phyloP scores from a whole-genome alignment of 352 stramenopile genomes.

The Globisporangium yorkense region DNA sequence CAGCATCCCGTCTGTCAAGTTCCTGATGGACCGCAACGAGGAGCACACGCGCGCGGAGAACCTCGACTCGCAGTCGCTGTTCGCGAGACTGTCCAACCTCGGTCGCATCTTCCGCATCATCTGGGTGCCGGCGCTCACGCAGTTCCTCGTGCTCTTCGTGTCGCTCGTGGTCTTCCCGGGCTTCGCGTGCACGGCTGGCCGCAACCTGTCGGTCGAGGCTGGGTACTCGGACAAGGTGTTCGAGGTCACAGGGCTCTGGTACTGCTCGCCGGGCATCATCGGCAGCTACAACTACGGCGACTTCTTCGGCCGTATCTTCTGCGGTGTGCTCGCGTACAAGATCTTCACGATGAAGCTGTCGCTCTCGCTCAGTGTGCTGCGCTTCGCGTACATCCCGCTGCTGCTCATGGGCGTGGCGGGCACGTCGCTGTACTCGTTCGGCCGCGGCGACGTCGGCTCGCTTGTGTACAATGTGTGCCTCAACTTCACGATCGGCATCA shows the following conservation, averaged over 20 bases:
- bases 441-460: conserved; percentile 18
- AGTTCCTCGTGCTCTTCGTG: conserved; percentile 68
- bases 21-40: conserved; percentile 48
- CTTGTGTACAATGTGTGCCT: conserved; percentile 43
- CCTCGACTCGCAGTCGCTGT: conserved; percentile 19
- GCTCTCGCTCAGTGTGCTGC: conserved; percentile 31
- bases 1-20: conserved; percentile 40
- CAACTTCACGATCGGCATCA: conserved; percentile 48
- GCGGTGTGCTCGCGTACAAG: conserved; percentile 41
- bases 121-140: conserved; percentile 35
- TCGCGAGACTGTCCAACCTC: conserved; percentile 31
- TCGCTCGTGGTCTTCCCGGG: conserved; percentile 52
- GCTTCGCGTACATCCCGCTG: conserved; percentile 49
- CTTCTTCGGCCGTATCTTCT: conserved; percentile 52
- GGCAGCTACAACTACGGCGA: conserved; percentile 66
- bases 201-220: conserved; percentile 19
- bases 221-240: conserved; percentile 18
- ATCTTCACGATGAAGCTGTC: conserved; percentile 49
- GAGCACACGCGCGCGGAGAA: conserved; percentile 21
- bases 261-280: conserved; percentile 55
- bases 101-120: conserved; percentile 44
- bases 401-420: conserved; percentile 47
- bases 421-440: conserved; percentile 52
- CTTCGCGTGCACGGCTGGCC: conserved; percentile 36
- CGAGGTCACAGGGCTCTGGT: conserved; percentile 41